Percentiles rank a stretch among this genome's conserved stretches.
phyloP scores from a whole-genome alignment of 2,329 filamentous ascomycete genomes.

The Xylaria hypoxylon region DNA sequence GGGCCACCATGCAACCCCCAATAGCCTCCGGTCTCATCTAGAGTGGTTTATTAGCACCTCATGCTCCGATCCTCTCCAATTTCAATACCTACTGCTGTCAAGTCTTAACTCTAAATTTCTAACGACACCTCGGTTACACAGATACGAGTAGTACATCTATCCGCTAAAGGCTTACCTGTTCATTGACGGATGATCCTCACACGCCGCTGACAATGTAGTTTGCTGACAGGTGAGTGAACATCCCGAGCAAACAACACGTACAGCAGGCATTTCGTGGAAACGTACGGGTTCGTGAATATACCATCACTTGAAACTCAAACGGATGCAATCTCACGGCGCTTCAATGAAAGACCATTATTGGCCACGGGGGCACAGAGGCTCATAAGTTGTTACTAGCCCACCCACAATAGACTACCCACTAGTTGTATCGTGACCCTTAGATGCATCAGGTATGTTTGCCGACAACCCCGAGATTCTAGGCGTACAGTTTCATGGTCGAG shows the following conservation, averaged over 20 bases:
- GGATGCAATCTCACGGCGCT: not conserved
- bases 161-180: no score
- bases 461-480: not conserved
- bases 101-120: not conserved
- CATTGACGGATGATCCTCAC: not conserved
- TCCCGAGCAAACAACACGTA: not conserved
- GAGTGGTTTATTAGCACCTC: constrained; percentile 1
- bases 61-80: constrained; percentile 11
- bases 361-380: not conserved
- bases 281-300: not conserved
- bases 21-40: constrained; percentile 4
- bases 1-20: no score
- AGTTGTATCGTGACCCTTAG: not conserved
- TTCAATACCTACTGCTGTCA: constrained; percentile 7
- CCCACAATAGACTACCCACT: not conserved
- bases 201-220: not conserved
- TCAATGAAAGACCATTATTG: not conserved
- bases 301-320: constrained; percentile 8
- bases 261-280: not conserved
- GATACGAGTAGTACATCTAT: no score
- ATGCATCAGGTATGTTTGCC: not conserved
- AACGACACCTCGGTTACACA: not conserved
- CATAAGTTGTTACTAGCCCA: not conserved
- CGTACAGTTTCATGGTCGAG: not conserved
- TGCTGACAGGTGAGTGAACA: not conserved